These are phyloP conservation scores for Sphaceloma murrayae DNA, from an alignment of 2,329 filamentous ascomycete species.

Conservation along the genomic window DNA sequence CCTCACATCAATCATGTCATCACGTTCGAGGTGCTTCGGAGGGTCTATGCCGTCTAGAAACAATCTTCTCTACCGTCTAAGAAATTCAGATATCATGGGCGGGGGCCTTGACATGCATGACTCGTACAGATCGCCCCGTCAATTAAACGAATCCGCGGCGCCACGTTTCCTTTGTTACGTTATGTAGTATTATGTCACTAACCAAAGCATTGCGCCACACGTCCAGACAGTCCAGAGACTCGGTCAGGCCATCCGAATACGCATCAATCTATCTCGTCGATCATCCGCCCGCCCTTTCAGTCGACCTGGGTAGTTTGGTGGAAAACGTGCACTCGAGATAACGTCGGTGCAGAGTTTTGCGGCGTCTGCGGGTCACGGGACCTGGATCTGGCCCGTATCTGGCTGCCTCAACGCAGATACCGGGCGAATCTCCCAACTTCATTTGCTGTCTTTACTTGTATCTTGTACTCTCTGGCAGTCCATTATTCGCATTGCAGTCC, in stretches of 20 bases:
- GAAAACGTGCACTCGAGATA: conserved; percentile 4
- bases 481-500: neutral
- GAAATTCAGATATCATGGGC: no score
- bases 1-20: no score
- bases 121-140: neutral
- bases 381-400: conserved; percentile 10
- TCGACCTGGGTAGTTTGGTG: conserved; percentile 11
- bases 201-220: neutral
- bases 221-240: neutral
- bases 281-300: conserved; percentile 13
- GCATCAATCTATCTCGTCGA: conserved; percentile 7
- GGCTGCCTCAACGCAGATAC: conserved; percentile 1
- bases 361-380: conserved; percentile 9
- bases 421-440: neutral
- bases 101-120: no score
- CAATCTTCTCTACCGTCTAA: no score
- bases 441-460: neutral
- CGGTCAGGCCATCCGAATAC: conserved; percentile 7
- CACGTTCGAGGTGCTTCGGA: no score
- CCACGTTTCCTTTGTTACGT: conserved; percentile 8
- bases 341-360: neutral
- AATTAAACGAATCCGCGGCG: neutral
- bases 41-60: no score
- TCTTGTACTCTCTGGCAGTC: neutral
- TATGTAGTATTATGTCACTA: no score